Conservation (phyloP, 2,329 filamentous ascomycete species). For the Apiospora sp. region DNA sequence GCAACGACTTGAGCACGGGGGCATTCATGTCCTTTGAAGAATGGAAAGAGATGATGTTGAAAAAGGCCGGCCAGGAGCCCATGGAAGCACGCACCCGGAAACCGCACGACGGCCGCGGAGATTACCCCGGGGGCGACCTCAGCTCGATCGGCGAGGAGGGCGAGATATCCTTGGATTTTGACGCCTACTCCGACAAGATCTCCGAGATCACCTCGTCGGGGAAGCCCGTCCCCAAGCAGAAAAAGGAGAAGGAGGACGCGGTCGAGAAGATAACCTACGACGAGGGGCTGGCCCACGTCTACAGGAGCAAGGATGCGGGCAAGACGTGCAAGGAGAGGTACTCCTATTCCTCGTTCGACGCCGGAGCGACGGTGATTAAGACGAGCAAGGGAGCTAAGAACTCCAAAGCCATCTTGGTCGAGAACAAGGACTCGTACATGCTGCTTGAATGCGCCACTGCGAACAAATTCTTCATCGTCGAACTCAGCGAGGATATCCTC, state of each 20-base stretch:
- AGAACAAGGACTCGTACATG: slow-evolving; percentile 99
- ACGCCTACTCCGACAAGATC: slow-evolving; percentile 55
- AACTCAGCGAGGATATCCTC: slow-evolving; percentile 85
- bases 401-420: slow-evolving; percentile 85
- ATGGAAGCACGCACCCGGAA: slow-evolving; percentile 72
- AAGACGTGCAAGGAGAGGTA: slow-evolving; percentile 98
- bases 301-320: slow-evolving; percentile 89
- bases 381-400: slow-evolving; percentile 88
- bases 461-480: slow-evolving; percentile 94
- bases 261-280: slow-evolving; percentile 55
- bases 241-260: slow-evolving; percentile 40
- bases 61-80: slow-evolving; percentile 78
- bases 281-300: slow-evolving; percentile 59
- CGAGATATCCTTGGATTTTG: slow-evolving; percentile 74
- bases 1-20: slow-evolving; percentile 64
- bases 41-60: slow-evolving; percentile 95
- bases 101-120: slow-evolving; percentile 57
- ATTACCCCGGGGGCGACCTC: slow-evolving; percentile 68
- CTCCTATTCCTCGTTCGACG: slow-evolving; percentile 97
- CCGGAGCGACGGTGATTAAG: slow-evolving; percentile 91
- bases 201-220: slow-evolving; percentile 50
- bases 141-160: slow-evolving; percentile 86
- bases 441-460: slow-evolving; percentile 85
- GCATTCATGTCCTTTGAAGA: slow-evolving; percentile 97
- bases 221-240: slow-evolving; percentile 33